Conservation (phyloP, 176 grass and related monocot genomes). For the Juncus inflexus region DNA sequence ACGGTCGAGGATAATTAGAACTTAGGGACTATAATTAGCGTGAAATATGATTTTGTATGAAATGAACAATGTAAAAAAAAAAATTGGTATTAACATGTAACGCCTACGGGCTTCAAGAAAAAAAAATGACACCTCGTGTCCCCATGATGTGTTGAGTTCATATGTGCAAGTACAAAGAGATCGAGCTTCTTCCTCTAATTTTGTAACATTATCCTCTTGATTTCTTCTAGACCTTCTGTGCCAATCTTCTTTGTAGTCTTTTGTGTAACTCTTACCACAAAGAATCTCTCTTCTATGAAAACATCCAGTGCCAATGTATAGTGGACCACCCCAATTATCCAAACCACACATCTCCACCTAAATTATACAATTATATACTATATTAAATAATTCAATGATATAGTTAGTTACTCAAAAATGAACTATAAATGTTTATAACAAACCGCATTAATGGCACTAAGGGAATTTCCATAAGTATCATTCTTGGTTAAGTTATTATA, state of each 20-base stretch:
- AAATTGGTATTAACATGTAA: too few species aligned
- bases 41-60: too few species aligned
- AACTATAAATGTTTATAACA: slow-evolving; percentile 15
- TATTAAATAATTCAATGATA: not conserved
- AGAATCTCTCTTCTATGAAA: slow-evolving; percentile 79
- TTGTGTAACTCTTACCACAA: slow-evolving; percentile 44
- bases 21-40: too few species aligned
- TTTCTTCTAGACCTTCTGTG: slow-evolving; percentile 28
- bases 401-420: not conserved
- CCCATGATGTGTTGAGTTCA: slow-evolving; percentile 62
- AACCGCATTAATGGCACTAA: slow-evolving; percentile 40
- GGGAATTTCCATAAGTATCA: slow-evolving; percentile 55
- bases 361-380: slow-evolving; percentile 27
- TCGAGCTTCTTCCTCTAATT: slow-evolving; percentile 42
- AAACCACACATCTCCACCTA: slow-evolving; percentile 52
- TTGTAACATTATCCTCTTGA: slow-evolving; percentile 11
- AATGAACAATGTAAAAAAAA: too few species aligned
- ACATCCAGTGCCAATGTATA: slow-evolving; percentile 63
- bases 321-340: slow-evolving; percentile 47
- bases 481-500: slow-evolving; percentile 71
- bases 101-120: too few species aligned
- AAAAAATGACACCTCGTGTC: slow-evolving; percentile 31
- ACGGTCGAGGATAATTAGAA: too few species aligned
- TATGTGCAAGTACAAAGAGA: slow-evolving; percentile 47
- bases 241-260: slow-evolving; percentile 65